Evolutionary conservation across 2,329 filamentous ascomycete genomes (phyloP).

Genomic region (Aspergillus aculeatus): DNA sequence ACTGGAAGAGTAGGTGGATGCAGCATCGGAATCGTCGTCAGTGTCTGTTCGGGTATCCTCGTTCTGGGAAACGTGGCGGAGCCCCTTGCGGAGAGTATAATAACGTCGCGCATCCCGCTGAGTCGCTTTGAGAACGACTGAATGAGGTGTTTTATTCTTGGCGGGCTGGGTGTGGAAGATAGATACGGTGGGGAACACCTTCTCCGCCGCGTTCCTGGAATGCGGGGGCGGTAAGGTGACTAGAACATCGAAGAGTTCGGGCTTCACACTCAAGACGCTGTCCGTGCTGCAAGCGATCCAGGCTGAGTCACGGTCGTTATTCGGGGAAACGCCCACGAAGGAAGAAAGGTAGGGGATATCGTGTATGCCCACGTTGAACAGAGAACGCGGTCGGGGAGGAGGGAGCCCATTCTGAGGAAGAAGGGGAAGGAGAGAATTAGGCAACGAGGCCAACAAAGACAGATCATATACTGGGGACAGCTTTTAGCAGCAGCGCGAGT

Average conservation of each 20-base stretch:
- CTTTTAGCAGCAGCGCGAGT: constrained; percentile 27
- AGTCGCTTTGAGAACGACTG: constrained; percentile 67
- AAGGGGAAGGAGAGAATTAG: constrained; percentile 67
- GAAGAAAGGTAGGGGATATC: constrained; percentile 80
- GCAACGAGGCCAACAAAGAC: constrained; percentile 88
- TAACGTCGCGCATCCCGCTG: constrained; percentile 87
- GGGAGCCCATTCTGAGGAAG: constrained; percentile 63
- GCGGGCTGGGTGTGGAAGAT: constrained; percentile 58
- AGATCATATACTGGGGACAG: constrained; percentile 74
- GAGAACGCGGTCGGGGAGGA: constrained; percentile 66
- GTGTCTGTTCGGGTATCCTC: constrained; percentile 21
- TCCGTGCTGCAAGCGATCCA: constrained; percentile 98
- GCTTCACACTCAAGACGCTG: constrained; percentile 84
- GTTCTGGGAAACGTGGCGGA: constrained; percentile 42
- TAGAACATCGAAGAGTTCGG: constrained; percentile 82
- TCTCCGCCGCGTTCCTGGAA: constrained; percentile 57
- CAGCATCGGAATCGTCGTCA: constrained; percentile 39
- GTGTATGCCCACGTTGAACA: constrained; percentile 93
- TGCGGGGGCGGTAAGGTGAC: constrained; percentile 73
- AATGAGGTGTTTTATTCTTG: constrained; percentile 36
- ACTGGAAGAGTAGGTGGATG: constrained; percentile 44
- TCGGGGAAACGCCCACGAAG: constrained; percentile 52
- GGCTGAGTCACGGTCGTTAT: constrained; percentile 51
- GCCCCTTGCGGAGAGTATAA: constrained; percentile 63
- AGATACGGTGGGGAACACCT: constrained; percentile 74